These are phyloP conservation scores for Escovopsis sp. DNA, from an alignment of 2,329 filamentous ascomycete genomes.

Conservation along the genomic window DNA sequence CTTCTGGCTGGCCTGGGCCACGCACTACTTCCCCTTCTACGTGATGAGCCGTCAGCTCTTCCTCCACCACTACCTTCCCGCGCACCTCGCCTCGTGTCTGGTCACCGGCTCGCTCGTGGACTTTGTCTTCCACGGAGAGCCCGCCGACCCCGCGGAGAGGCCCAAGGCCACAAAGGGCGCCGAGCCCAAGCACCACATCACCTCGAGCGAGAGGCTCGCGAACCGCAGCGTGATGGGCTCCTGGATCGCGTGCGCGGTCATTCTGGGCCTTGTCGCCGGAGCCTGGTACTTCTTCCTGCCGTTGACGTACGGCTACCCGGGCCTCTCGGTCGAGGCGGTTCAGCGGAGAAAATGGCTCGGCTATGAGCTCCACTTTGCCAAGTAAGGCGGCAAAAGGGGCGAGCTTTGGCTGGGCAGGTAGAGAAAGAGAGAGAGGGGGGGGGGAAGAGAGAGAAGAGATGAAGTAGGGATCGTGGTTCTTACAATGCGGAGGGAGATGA, in stretches of 20 bases:
- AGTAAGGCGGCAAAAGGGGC: slow-evolving; percentile 40
- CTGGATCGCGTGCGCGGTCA: slow-evolving; percentile 64
- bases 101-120: slow-evolving; percentile 86
- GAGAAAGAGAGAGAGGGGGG: neutral
- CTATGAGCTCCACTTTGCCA: slow-evolving; percentile 97
- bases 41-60: slow-evolving; percentile 97
- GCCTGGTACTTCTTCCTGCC: slow-evolving; percentile 91
- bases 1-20: slow-evolving; percentile 96
- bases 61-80: slow-evolving; percentile 92
- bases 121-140: slow-evolving; percentile 89
- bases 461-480: too few species aligned
- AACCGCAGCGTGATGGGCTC: slow-evolving; percentile 61
- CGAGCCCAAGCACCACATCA: slow-evolving; percentile 45
- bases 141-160: slow-evolving; percentile 42
- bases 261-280: slow-evolving; percentile 53
- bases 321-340: slow-evolving; percentile 65
- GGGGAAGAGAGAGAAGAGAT: too few species aligned
- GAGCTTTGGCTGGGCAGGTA: neutral
- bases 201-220: slow-evolving; percentile 69
- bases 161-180: slow-evolving; percentile 32
- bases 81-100: slow-evolving; percentile 78
- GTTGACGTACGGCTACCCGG: slow-evolving; percentile 88
- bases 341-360: slow-evolving; percentile 84
- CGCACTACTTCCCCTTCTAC: slow-evolving; percentile 94
- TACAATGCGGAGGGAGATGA: neutral